Evolutionary conservation across 192 early-diverging fungal genomes (phyloP).

Genomic region (Endogone sp.): DNA sequence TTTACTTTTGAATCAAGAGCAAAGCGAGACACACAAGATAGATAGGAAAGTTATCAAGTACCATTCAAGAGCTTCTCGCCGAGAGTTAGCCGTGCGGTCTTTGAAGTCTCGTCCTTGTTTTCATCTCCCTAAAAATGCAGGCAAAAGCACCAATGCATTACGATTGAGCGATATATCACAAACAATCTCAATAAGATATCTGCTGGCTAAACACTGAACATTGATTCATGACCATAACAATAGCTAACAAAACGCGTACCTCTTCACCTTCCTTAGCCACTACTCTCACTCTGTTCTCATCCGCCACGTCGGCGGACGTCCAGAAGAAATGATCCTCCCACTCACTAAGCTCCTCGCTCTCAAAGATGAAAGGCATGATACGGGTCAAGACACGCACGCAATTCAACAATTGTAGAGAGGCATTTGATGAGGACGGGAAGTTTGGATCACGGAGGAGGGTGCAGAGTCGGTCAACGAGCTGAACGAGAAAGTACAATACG

Average conservation of each 20-base stretch:
- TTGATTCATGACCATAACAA: no score
- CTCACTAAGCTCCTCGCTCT: conserved; percentile 38
- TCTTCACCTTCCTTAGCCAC: not conserved
- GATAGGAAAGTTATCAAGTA: not conserved
- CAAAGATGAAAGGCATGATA: conserved; percentile 81
- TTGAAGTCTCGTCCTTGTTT: not conserved
- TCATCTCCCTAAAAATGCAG: no score
- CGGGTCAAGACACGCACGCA: conserved; percentile 81
- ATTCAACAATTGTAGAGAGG: conserved; percentile 67
- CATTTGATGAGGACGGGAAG: conserved; percentile 45
- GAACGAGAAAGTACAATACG: not conserved
- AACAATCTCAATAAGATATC: no score
- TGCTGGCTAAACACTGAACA: no score
- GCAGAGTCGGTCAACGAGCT: conserved; percentile 50
- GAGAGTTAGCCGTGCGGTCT: not conserved
- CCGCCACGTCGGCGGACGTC: conserved; percentile 18
- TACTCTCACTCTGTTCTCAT: not conserved
- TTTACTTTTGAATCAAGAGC: not conserved
- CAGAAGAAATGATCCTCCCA: conserved; percentile 69
- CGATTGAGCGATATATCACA: no score
- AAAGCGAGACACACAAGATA: no score
- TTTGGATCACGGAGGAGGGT: conserved; percentile 44
- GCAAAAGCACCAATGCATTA: no score
- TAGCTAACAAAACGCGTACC: no score
- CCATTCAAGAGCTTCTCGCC: not conserved